Percentiles rank a stretch among this genome's conserved stretches.
phyloP scores from a whole-genome alignment of 768 basidiomycete genomes.

The Panaeolus papilionaceus region DNA sequence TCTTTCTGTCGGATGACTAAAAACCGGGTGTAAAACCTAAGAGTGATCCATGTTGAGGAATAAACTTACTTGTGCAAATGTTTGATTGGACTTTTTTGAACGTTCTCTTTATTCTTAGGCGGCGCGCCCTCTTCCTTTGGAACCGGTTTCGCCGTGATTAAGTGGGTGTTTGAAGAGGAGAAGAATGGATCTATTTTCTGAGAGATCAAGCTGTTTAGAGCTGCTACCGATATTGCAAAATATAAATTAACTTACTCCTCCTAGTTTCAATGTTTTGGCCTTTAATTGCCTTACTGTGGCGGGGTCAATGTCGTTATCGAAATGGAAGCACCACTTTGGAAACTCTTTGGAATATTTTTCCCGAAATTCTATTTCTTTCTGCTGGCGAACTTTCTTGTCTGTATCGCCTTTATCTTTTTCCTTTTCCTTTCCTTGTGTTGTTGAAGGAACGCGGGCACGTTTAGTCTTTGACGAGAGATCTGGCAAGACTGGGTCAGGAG shows the following conservation, averaged over 20 bases:
- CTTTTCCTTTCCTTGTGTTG: conserved; percentile 37
- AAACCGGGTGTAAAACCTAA: conserved; percentile 6
- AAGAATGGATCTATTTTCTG: conserved; percentile 92
- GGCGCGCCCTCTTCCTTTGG: conserved; percentile 23
- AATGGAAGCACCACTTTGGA: conserved; percentile 84
- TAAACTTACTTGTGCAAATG: conserved; percentile 59
- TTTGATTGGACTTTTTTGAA: conserved; percentile 71
- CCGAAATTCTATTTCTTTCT: conserved; percentile 73
- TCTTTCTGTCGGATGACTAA: conserved; percentile 28
- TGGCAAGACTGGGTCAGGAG: conserved; percentile 32
- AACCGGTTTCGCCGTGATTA: conserved; percentile 70
- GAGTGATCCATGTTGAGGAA: background rate
- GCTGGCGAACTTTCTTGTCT: conserved; percentile 52
- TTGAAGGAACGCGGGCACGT: conserved; percentile 36
- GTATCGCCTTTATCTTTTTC: conserved; percentile 53
- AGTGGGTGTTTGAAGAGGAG: conserved; percentile 84
- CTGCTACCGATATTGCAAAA: conserved; percentile 8
- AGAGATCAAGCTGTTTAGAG: conserved; percentile 17
- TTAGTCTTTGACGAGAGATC: conserved; percentile 22
- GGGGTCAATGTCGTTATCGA: conserved; percentile 65
- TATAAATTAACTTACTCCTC: conserved; percentile 67
- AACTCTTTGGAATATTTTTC: conserved; percentile 88
- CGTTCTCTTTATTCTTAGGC: conserved; percentile 18
- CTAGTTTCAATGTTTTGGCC: conserved; percentile 66
- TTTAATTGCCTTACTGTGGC: conserved; percentile 50